phyloP scores from a whole-genome alignment of 345 rosid species.

The Cochlearia excelsa region DNA sequence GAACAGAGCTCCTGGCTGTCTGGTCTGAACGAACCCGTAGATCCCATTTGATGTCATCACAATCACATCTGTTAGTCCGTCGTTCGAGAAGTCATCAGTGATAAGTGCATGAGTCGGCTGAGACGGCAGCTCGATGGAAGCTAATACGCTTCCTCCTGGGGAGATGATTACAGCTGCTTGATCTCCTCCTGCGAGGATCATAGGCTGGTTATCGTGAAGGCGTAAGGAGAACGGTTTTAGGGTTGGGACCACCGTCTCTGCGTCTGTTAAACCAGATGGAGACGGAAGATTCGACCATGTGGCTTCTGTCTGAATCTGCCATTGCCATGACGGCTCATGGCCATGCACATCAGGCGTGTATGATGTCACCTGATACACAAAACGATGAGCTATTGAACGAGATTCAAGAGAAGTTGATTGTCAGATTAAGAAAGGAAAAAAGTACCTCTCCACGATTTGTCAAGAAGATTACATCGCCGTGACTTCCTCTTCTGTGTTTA shows the following conservation, averaged over 20 bases:
- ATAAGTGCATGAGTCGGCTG: conserved; percentile 81
- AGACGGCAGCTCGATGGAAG: conserved; percentile 76
- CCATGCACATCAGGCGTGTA: conserved; percentile 83
- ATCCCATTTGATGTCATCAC: conserved; percentile 83
- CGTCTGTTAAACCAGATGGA: conserved; percentile 83
- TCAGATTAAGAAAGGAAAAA: conserved; percentile 5
- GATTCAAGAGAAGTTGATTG: conserved; percentile 4
- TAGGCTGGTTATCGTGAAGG: conserved; percentile 67
- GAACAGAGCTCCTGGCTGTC: conserved; percentile 98
- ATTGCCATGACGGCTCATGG: conserved; percentile 70
- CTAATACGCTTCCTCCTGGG: conserved; percentile 75
- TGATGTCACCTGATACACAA: conserved; percentile 64
- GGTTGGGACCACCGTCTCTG: conserved; percentile 73
- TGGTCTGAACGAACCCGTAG: conserved; percentile 90
- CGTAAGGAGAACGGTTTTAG: conserved; percentile 72
- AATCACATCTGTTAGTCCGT: conserved; percentile 86
- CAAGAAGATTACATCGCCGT: background rate
- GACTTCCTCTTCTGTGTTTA: conserved; percentile 15
- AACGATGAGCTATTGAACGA: conserved; percentile 6
- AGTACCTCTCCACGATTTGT: conserved; percentile 17
- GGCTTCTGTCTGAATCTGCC: conserved; percentile 81
- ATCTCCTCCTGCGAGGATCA: conserved; percentile 96
- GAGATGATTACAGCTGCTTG: conserved; percentile 81
- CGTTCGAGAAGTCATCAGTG: conserved; percentile 82
- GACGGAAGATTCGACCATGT: conserved; percentile 97